A percentile compares a stretch with the other conserved stretches of the same genome.
These are phyloP conservation scores for Ustulina deusta DNA, from an alignment of 2,329 filamentous ascomycete genomes.

Conservation along the genomic window DNA sequence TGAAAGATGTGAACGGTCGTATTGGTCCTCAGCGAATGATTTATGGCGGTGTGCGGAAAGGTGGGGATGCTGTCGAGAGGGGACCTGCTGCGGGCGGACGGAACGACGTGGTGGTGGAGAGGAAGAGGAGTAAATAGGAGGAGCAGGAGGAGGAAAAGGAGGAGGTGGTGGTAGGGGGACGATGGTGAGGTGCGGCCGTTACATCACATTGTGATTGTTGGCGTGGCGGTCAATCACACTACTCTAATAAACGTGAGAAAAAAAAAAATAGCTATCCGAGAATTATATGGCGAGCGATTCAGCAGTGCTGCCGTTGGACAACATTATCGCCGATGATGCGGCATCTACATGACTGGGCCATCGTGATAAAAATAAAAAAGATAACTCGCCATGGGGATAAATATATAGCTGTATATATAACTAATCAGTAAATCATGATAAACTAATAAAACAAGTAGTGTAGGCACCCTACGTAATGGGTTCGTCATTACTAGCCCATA, in stretches of 20 bases:
- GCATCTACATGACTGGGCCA: neutral
- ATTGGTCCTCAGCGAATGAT: conserved; percentile 23
- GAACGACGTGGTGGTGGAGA: conserved; percentile 33
- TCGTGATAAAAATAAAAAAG: conserved; percentile 4
- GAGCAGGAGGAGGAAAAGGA: conserved; percentile 14
- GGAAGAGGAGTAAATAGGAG: neutral
- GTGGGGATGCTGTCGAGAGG: conserved; percentile 37
- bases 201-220: conserved; percentile 37
- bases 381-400: too few relatives aligned
- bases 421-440: too few relatives aligned
- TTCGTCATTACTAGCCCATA: conserved; percentile 27
- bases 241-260: neutral
- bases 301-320: neutral
- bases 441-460: too few relatives aligned
- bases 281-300: conserved; percentile 1
- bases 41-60: conserved; percentile 41
- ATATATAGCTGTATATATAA: too few relatives aligned
- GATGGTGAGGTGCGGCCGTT: conserved; percentile 30
- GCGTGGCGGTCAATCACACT: conserved; percentile 37
- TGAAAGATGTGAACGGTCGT: conserved; percentile 32
- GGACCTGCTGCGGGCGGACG: conserved; percentile 29
- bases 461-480: too few relatives aligned
- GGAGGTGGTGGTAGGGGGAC: conserved; percentile 3
- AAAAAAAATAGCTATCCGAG: neutral
- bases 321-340: conserved; percentile 12